Base-by-base conservation (phyloP, 2,329 filamentous ascomycete species). In the Diplodia mutila region DNA sequence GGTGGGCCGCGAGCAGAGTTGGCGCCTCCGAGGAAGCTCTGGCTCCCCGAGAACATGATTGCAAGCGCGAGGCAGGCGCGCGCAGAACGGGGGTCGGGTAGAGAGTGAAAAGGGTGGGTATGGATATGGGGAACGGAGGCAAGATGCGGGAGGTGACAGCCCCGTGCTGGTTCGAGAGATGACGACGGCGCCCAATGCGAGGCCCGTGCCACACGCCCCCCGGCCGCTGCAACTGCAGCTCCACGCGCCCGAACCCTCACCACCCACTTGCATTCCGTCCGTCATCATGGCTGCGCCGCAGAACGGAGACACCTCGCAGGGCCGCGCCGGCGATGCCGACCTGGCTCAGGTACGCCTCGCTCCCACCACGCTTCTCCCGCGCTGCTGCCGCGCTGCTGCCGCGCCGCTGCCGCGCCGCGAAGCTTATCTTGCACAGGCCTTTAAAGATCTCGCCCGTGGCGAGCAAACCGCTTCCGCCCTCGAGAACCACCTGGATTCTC, bases 11-110 rank as follows among this genome's bases (percentile, higher is more conserved):
- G 89, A 91, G 78, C 90, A 83, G 85, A 90, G 77, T 90, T 92
- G 79, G 86, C 87, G 82, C 89, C 91, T 80, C 93, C 93, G 75
- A 97, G 82, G 80, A 90, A 97, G 71, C 91, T 90, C 84, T 91
- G 96, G 72, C 92, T 91, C 79, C 90, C 92, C 72, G 93, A 95
- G 83, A 92, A 98, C 94, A 97, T 97, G 81, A 75, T 59, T 39
- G 21, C 9, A 32, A 57, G 64, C 64, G 64, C 64, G 39, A 21
- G 25, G 39, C 16, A 16, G 39, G 11, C 53, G 39, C 64, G 64
- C 64, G 42, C 57, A 25, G 42, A 16, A 29, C 25, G 29, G 46
- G 23, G 59, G 34, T 37, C n/a, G 39, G 39, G 16, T 34, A 25
- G 59, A 37, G 46, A 29, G 42, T 9, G 32, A 23, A 37, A 37